Evolutionary conservation across 116 monocot species (phyloP), one percentile per base, ranked within the genome.

Genomic region (Zostera marina): DNA sequence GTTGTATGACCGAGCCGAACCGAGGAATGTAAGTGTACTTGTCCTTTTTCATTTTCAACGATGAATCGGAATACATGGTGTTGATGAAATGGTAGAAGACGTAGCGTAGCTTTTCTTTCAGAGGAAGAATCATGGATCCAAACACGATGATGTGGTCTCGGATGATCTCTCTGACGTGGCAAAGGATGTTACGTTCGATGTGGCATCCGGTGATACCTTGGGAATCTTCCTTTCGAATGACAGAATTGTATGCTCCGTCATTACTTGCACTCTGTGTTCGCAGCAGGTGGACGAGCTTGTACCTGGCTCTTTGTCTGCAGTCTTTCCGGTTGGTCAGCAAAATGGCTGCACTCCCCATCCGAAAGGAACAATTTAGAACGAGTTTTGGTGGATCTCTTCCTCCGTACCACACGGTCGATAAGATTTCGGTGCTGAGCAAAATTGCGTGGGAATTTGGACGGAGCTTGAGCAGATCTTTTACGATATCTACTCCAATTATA

Each of bases 401-500:
- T 0, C 52, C 3, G 42, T 84, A 81, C 85, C 78, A 77, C 11
- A 73, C 81, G 0, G 73, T 73, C 8, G 78, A 78, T 26, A 86
- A 13, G 59, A 76, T 63, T 60, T 86, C 81, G 2, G 71, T 71
- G 73, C 86, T 86, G 62, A 81, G 20, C 2, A 86, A 46, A 1
- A 81, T 38, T 11, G 70, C 85, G 59, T 72, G 70, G 3, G 59
- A 66, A 17, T 44, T 54, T 2, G 38, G 56, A 32, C 39, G 56
- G 12, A 56, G 38, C 6, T 11, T 8, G n/a, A 56, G 56, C 38
- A 56, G 39, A 56, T n/a, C 7, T 3, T 14, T 56, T 12, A 38
- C 56, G 7, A 56, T 19, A 52, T 80, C 80, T 0, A 80, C 49
- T 38, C 66, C 72, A 41, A 74, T 59, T 9, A 56, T 74, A 9